Evolutionary conservation across 306 rosid species (phyloP), one percentile per base, ranked within the genome.

Genomic region (Prunus dulcis): DNA sequence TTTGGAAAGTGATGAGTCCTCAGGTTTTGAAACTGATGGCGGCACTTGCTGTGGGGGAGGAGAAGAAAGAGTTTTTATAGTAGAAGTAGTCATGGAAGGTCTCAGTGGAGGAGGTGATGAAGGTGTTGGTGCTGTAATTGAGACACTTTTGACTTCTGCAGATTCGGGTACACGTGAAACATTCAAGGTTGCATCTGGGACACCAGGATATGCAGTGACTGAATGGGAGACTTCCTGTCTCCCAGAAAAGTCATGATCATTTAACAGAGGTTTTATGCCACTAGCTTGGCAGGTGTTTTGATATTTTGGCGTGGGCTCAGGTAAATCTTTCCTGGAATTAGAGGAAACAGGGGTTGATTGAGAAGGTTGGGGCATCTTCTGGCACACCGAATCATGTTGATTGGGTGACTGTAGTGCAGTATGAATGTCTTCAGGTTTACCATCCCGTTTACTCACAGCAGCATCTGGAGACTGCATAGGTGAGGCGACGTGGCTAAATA

Each of bases 111-210:
- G 86, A 19, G 77, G 82, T 19, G 73, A 41, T 20, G 73, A 77
- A 76, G 91, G 87, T 64, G 91, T 86, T 62, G 23, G 22, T 65
- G 93, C 91, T 70, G 87, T 82, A 82, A 83, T 50, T 19, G 78
- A 20, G 67, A 17, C 70, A 85, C 64, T 66, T 32, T 88, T 80
- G 58, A 80, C 19, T 73, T 82, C 87, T 25, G 32, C 65, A 25
- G 87, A 72, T 49, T 3, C 68, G 72, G 88, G 56, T 28, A n/a
- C 71, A 15, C 20, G 62, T 52, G 78, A 62, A 71, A 46, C 67
- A 15, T 15, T 66, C 76, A 66, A 60, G 4, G 79, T 20, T 30
- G 80, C 71, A 13, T 67, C 64, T 47, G 82, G 52, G 80, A 61
- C 71, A 82, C 45, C 68, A 47, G 55, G 64, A 69, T 62, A 19